Percentiles rank a stretch among this genome's conserved stretches.
phyloP scores from a whole-genome alignment of 2,329 filamentous ascomycete genomes.

The Pseudogymnoascus sp. region DNA sequence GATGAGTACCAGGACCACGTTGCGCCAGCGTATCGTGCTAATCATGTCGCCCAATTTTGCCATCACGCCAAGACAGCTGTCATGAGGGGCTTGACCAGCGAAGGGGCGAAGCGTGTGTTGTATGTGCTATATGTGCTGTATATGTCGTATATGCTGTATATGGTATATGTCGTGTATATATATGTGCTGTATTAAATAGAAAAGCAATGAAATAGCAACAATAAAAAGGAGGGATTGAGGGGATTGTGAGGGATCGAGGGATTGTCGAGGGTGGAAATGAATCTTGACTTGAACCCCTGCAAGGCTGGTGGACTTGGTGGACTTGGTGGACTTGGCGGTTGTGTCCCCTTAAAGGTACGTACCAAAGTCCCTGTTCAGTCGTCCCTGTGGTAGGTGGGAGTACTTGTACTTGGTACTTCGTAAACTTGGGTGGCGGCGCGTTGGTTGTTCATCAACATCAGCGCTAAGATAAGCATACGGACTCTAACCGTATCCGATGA shows the following conservation, averaged over 20 bases:
- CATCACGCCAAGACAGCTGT: background rate
- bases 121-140: background rate
- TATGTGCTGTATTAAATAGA: background rate
- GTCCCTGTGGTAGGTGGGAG: background rate
- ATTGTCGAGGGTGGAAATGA: background rate
- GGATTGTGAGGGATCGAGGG: background rate
- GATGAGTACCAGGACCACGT: background rate
- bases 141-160: background rate
- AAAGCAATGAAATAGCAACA: background rate
- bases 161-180: background rate
- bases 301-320: background rate
- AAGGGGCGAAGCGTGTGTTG: background rate
- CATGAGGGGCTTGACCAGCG: background rate
- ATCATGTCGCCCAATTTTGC: constrained; percentile 4
- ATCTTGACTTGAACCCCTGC: background rate
- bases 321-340: background rate
- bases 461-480: background rate
- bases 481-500: background rate
- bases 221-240: background rate
- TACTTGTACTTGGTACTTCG: too few species aligned
- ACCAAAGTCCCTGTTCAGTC: background rate
- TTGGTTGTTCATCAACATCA: too few species aligned
- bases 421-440: background rate
- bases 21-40: constrained; percentile 5
- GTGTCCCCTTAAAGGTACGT: background rate